phyloP scores from a whole-genome alignment of 345 rosid genomes.

The Eucalyptus dawsonii region DNA sequence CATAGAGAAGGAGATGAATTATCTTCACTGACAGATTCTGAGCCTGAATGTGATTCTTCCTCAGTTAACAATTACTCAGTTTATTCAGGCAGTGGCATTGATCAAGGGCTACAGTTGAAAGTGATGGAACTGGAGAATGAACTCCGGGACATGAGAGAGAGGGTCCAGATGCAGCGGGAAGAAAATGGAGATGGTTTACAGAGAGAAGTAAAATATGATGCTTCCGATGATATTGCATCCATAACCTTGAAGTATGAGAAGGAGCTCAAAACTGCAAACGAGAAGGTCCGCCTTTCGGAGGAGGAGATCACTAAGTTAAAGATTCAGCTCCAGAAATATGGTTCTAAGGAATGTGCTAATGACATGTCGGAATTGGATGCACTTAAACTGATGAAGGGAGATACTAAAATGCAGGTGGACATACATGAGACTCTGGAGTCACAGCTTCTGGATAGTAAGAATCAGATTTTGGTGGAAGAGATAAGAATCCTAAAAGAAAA shows the following conservation, averaged over 20 bases:
- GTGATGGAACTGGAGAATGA: constrained; percentile 47
- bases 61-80: constrained; percentile 52
- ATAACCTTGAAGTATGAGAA: constrained; percentile 40
- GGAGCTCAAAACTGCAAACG: constrained; percentile 41
- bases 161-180: constrained; percentile 32
- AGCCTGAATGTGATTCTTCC: constrained; percentile 56
- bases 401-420: constrained; percentile 1
- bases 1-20: constrained; percentile 63
- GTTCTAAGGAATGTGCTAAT: constrained; percentile 4
- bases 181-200: constrained; percentile 22
- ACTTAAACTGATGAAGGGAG: constrained; percentile 6
- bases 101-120: constrained; percentile 28
- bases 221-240: constrained; percentile 16
- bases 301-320: constrained; percentile 42
- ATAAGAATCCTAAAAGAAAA: constrained; percentile 37
- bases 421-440: background rate
- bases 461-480: constrained; percentile 29
- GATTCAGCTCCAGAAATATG: constrained; percentile 34
- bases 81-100: constrained; percentile 25
- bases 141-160: constrained; percentile 45
- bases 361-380: constrained; percentile 3
- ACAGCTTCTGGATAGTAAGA: constrained; percentile 8
- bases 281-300: constrained; percentile 29
- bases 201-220: constrained; percentile 12
- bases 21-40: constrained; percentile 58